phyloP scores from a whole-genome alignment of 2,329 filamentous ascomycete genomes.

The Aspergillus latus region DNA sequence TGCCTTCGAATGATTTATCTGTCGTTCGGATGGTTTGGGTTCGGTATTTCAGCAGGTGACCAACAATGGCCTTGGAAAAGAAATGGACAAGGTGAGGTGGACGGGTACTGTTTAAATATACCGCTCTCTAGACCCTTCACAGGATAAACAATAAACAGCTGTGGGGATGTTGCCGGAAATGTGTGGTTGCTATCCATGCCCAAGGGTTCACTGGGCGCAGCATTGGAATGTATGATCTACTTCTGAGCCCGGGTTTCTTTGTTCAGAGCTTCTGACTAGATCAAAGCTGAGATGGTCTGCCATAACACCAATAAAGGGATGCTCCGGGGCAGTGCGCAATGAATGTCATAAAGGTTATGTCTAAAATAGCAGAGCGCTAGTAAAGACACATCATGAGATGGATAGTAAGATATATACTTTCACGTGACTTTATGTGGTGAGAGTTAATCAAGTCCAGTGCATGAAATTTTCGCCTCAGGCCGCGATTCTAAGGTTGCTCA shows the following conservation, averaged over 20 bases:
- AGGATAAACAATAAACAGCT: constrained; percentile 3
- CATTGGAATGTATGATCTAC: constrained; percentile 3
- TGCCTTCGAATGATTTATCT: background rate
- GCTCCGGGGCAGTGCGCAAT: background rate
- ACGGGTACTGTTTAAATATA: background rate
- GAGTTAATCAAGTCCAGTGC: constrained; percentile 3
- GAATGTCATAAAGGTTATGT: too few species aligned
- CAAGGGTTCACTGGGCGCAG: background rate
- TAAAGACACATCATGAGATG: background rate
- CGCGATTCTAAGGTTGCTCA: background rate
- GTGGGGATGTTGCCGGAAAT: background rate
- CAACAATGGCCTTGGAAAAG: background rate
- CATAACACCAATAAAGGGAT: background rate
- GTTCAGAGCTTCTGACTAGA: background rate
- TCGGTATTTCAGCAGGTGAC: background rate
- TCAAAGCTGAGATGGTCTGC: background rate
- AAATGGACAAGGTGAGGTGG: background rate
- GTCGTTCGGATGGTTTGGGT: background rate
- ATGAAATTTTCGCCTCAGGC: constrained; percentile 1
- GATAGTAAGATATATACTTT: background rate
- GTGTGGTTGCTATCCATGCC: constrained; percentile 7
- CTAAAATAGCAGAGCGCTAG: too few species aligned
- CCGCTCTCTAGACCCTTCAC: background rate
- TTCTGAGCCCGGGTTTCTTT: constrained; percentile 1
- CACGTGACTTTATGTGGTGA: constrained; percentile 1